A percentile compares a stretch with the other conserved stretches of the same genome.
Conservation (phyloP, 1,139 yeast species). For the Pichia sp. region DNA sequence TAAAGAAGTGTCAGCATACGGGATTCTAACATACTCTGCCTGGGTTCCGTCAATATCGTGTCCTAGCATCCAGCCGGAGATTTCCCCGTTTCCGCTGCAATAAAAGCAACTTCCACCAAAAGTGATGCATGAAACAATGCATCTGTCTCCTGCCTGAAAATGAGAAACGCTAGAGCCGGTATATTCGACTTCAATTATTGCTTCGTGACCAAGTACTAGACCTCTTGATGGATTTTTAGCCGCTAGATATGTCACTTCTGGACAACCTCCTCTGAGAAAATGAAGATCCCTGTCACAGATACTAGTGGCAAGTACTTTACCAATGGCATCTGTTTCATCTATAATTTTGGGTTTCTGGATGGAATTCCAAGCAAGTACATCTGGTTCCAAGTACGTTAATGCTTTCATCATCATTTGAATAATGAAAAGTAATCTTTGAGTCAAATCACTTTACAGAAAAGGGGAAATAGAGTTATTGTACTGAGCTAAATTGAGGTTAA, state of each 20-base stretch:
- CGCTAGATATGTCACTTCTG: conserved; percentile 32
- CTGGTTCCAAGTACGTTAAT: conserved; percentile 35
- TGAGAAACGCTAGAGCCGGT: conserved; percentile 29
- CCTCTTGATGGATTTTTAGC: conserved; percentile 16
- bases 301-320: conserved; percentile 35
- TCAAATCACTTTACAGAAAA: too few relatives aligned
- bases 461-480: too few relatives aligned
- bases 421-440: too few relatives aligned
- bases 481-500: too few relatives aligned
- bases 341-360: conserved; percentile 31
- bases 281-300: conserved; percentile 44
- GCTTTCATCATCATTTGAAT: conserved; percentile 31
- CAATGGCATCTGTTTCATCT: conserved; percentile 35
- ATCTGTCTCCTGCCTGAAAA: conserved; percentile 37
- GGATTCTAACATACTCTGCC: conserved; percentile 37
- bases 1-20: conserved; percentile 33
- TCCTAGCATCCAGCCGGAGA: conserved; percentile 39
- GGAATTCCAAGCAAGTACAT: conserved; percentile 26
- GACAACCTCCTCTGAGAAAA: conserved; percentile 40
- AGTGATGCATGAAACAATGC: conserved; percentile 37
- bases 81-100: conserved; percentile 26
- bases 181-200: conserved; percentile 37
- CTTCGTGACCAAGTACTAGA: conserved; percentile 43
- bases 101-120: conserved; percentile 46
- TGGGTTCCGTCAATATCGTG: conserved; percentile 35